phyloP scores from a whole-genome alignment of 495 filamentous ascomycete species.

The Daldinia concentrica region DNA sequence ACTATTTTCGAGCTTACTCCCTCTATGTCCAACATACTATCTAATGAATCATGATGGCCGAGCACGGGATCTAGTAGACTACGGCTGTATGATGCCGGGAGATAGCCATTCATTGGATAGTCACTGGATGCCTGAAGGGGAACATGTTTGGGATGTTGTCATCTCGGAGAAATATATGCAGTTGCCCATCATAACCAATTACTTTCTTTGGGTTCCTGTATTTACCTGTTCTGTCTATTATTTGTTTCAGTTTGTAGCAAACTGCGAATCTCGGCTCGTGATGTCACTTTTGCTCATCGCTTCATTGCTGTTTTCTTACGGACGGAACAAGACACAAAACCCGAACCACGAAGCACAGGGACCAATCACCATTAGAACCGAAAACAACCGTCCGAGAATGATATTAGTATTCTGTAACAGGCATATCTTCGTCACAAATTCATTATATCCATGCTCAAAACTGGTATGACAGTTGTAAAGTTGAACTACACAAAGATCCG shows the following conservation, averaged over 20 bases:
- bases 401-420: neutral
- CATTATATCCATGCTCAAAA: conserved; percentile 14
- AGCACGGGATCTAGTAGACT: conserved; percentile 1
- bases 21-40: neutral
- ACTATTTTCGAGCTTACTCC: neutral
- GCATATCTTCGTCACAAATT: neutral
- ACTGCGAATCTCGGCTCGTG: conserved; percentile 10
- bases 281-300: neutral
- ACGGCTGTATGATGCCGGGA: neutral
- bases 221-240: conserved; percentile 17
- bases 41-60: conserved; percentile 4
- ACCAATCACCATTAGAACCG: conserved; percentile 1
- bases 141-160: conserved; percentile 34
- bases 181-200: conserved; percentile 22
- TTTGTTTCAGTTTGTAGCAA: conserved; percentile 32
- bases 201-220: conserved; percentile 23
- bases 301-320: neutral
- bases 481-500: conserved; percentile 25
- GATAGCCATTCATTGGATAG: conserved; percentile 4
- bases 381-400: neutral
- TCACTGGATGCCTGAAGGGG: conserved; percentile 1
- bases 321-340: neutral
- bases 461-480: conserved; percentile 19
- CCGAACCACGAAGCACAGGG: neutral
- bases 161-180: conserved; percentile 41